Evolutionary conservation across 306 rosid species (phyloP).

Genomic region (Astragalus membranaceus): DNA sequence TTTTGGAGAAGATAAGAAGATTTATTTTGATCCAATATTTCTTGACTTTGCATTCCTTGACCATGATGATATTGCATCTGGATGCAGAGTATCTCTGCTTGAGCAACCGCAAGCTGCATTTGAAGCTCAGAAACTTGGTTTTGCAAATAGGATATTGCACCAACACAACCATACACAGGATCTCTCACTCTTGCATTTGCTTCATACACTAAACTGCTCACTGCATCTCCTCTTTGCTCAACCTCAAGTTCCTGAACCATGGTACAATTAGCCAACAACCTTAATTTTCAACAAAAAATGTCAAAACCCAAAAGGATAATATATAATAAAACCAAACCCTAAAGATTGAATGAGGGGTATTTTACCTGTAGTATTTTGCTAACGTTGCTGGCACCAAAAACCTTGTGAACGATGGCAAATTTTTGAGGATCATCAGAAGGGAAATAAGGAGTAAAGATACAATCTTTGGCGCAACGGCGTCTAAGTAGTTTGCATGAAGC

Average conservation of each 20-base stretch:
- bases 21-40: slow-evolving; percentile 32
- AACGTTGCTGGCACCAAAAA: slow-evolving; percentile 95
- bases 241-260: slow-evolving; percentile 59
- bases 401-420: slow-evolving; percentile 86
- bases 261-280: too few species aligned
- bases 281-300: too few species aligned
- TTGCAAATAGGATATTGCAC: slow-evolving; percentile 74
- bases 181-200: slow-evolving; percentile 80
- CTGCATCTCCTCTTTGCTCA: slow-evolving; percentile 77
- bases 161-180: slow-evolving; percentile 93
- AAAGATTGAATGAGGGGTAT: neutral
- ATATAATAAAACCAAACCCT: too few species aligned
- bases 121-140: slow-evolving; percentile 82
- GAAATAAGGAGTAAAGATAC: slow-evolving; percentile 84
- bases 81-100: slow-evolving; percentile 79
- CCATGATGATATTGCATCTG: slow-evolving; percentile 65
- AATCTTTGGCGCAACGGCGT: slow-evolving; percentile 77
- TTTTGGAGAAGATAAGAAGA: slow-evolving; percentile 29
- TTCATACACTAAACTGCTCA: slow-evolving; percentile 87
- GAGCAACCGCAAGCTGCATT: slow-evolving; percentile 92
- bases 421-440: slow-evolving; percentile 87
- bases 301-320: neutral
- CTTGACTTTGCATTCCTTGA: slow-evolving; percentile 26
- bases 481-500: slow-evolving; percentile 95
- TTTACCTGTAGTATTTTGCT: slow-evolving; percentile 90